Conservation (phyloP, 1,284 basidiomycete genomes). For the Veloboletus limbatus region DNA sequence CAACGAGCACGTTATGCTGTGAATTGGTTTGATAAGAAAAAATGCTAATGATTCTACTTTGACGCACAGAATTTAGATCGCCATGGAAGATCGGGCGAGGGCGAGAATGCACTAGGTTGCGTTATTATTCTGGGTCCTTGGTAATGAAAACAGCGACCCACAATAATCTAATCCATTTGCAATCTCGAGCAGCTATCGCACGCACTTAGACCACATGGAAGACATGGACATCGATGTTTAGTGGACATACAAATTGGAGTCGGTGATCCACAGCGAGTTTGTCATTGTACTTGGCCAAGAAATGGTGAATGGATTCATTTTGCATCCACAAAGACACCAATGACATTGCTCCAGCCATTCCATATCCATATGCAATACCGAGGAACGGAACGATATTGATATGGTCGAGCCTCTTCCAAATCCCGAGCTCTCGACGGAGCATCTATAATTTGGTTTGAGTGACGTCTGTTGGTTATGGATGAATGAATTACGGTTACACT, state of each 20-base stretch:
- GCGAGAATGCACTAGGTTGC: not conserved
- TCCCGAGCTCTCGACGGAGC: conserved; percentile 2
- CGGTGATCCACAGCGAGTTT: not conserved
- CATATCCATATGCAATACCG: no score
- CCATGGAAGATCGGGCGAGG: not conserved
- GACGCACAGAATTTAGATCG: not conserved
- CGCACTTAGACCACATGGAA: not conserved
- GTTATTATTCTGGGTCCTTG: not conserved
- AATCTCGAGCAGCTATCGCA: not conserved
- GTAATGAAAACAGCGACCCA: not conserved
- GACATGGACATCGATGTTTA: not conserved
- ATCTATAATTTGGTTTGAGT: not conserved
- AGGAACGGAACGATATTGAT: no score
- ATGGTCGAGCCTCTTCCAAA: no score
- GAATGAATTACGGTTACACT: not conserved
- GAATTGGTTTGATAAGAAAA: not conserved
- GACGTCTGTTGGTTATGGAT: not conserved
- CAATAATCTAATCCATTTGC: conserved; percentile 2
- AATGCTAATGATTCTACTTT: not conserved
- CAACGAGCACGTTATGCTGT: conserved; percentile 6
- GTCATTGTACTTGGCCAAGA: not conserved
- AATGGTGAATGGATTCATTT: not conserved
- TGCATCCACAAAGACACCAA: no score
- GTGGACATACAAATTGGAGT: conserved; percentile 1
- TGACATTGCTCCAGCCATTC: no score